These are phyloP conservation scores for Suhomyces yuchorum DNA, from an alignment of 1,139 yeast species.

Conservation along the genomic window DNA sequence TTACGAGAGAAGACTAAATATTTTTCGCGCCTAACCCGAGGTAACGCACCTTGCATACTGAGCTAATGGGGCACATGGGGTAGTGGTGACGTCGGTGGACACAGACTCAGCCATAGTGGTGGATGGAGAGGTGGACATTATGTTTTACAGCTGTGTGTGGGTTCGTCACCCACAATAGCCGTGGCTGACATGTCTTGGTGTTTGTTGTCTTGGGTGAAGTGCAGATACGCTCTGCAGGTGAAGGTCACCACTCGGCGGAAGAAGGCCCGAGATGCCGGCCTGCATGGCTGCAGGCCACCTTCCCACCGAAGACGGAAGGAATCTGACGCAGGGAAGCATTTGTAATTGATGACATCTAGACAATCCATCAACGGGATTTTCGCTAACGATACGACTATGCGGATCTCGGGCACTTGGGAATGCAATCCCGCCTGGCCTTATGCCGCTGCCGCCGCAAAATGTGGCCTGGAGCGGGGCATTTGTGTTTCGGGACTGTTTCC, in stretches of 20 bases:
- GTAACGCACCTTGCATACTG: neutral
- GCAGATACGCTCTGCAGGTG: neutral
- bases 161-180: neutral
- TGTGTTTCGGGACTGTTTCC: no score
- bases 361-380: neutral
- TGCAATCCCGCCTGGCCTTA: neutral
- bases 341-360: neutral
- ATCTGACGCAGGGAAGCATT: conserved; percentile 3
- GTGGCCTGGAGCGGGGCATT: no score
- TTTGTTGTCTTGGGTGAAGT: neutral
- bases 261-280: neutral
- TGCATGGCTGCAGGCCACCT: neutral
- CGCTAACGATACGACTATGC: neutral
- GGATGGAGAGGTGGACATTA: no score
- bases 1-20: conserved; percentile 7
- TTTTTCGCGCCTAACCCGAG: conserved; percentile 3
- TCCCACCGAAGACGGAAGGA: neutral
- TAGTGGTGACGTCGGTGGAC: no score
- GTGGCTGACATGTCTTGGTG: neutral
- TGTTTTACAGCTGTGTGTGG: neutral
- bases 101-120: no score
- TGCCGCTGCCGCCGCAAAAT: no score
- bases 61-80: neutral
- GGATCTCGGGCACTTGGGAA: neutral
- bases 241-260: neutral